Conservation (phyloP, 73 alveolate genomes). For the Paraurostyla sp. region DNA sequence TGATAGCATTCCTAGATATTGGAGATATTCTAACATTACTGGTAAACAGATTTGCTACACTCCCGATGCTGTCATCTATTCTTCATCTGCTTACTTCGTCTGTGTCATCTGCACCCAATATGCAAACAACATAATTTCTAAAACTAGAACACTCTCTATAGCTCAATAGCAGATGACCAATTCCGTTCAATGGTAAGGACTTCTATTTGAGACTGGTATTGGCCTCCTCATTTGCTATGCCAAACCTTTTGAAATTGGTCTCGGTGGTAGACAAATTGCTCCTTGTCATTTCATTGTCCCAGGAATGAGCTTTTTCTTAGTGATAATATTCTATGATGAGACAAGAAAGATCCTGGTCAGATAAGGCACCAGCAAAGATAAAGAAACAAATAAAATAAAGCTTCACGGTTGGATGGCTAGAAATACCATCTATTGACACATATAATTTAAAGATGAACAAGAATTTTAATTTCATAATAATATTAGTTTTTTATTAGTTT, state of each 20-base stretch:
- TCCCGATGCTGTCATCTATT: slow-evolving; percentile 94
- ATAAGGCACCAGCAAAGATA: slow-evolving; percentile 12
- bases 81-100: slow-evolving; percentile 89
- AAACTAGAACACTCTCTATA: slow-evolving; percentile 79
- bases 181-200: slow-evolving; percentile 1
- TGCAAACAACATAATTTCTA: slow-evolving; percentile 85
- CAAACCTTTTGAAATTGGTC: slow-evolving; percentile 48
- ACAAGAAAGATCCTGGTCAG: slow-evolving; percentile 67
- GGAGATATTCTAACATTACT: slow-evolving; percentile 38
- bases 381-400: slow-evolving; percentile 30
- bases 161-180: slow-evolving; percentile 60
- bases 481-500: too few species aligned
- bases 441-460: too few species aligned
- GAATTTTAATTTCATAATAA: too few species aligned
- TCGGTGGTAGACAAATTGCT: slow-evolving; percentile 65
- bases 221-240: slow-evolving; percentile 50
- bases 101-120: slow-evolving; percentile 83
- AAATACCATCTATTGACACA: slow-evolving; percentile 53
- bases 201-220: slow-evolving; percentile 46
- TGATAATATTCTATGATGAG: slow-evolving; percentile 72
- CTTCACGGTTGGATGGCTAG: slow-evolving; percentile 63
- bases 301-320: slow-evolving; percentile 66
- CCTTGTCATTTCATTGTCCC: slow-evolving; percentile 66
- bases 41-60: slow-evolving; percentile 84
- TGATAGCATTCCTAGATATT: slow-evolving; percentile 50